A percentile compares a stretch with the other conserved stretches of the same genome.
Conservation (phyloP, 2,329 filamentous ascomycete species). For the Aureobasidium pullulans region DNA sequence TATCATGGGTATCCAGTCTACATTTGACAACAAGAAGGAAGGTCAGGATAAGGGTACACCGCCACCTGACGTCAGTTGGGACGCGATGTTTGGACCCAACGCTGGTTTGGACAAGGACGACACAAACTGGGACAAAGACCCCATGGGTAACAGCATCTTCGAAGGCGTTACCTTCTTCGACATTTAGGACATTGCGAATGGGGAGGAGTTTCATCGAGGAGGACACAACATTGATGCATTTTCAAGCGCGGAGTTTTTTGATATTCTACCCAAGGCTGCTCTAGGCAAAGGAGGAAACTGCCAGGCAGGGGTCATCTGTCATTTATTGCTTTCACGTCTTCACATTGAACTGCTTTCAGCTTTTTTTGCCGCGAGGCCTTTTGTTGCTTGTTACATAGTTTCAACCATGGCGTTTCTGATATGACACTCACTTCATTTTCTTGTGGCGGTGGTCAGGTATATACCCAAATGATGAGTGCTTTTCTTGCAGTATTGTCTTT, state of each 20-base stretch:
- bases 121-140: conserved; percentile 9
- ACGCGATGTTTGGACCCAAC: neutral
- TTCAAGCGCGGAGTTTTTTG: neutral
- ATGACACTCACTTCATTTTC: too few species aligned
- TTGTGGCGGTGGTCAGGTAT: too few species aligned
- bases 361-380: too few species aligned
- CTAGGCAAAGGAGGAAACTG: too few species aligned
- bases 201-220: neutral
- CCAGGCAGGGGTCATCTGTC: too few species aligned
- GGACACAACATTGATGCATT: neutral
- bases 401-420: too few species aligned
- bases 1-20: neutral
- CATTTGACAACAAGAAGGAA: conserved; percentile 10
- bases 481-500: too few species aligned
- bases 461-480: too few species aligned
- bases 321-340: too few species aligned
- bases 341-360: too few species aligned
- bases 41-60: neutral
- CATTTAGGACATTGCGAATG: neutral
- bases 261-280: too few species aligned
- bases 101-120: conserved; percentile 11
- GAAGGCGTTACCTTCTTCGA: conserved; percentile 8
- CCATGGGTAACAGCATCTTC: conserved; percentile 13
- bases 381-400: too few species aligned
- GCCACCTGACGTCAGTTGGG: conserved; percentile 1